These are phyloP conservation scores for Tuber melanosporum DNA, from an alignment of 495 filamentous ascomycete species.

Conservation along the genomic window DNA sequence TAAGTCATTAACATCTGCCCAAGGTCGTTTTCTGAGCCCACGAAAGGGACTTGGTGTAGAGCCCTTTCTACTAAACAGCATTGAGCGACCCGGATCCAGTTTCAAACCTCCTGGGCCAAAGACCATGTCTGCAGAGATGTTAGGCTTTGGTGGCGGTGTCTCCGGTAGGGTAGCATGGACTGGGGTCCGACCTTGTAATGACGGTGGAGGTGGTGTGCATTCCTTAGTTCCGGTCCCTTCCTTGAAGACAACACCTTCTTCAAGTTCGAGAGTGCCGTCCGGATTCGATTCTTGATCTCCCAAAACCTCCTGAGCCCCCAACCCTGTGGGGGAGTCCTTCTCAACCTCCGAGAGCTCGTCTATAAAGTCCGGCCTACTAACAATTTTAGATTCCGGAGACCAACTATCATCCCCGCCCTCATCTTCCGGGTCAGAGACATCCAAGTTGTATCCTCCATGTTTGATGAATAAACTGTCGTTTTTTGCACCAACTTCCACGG, in stretches of 20 bases:
- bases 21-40: conserved; percentile 7
- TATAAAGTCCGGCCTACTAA: background rate
- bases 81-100: conserved; percentile 24
- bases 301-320: background rate
- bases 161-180: background rate
- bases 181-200: background rate
- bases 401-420: conserved; percentile 11
- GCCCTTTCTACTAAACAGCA: conserved; percentile 30
- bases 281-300: background rate
- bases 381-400: background rate
- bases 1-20: conserved; percentile 1
- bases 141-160: conserved; percentile 5
- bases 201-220: conserved; percentile 11
- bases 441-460: conserved; percentile 36
- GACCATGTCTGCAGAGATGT: background rate
- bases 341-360: background rate
- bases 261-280: background rate
- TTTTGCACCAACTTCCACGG: background rate
- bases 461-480: conserved; percentile 30
- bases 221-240: conserved; percentile 22
- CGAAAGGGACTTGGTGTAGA: conserved; percentile 29
- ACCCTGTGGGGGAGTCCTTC: background rate
- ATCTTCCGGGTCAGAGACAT: conserved; percentile 38
- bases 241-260: conserved; percentile 7
- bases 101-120: conserved; percentile 29